Evolutionary conservation across 2,329 filamentous ascomycete genomes (phyloP).

Genomic region (Fusarium anguioides): DNA sequence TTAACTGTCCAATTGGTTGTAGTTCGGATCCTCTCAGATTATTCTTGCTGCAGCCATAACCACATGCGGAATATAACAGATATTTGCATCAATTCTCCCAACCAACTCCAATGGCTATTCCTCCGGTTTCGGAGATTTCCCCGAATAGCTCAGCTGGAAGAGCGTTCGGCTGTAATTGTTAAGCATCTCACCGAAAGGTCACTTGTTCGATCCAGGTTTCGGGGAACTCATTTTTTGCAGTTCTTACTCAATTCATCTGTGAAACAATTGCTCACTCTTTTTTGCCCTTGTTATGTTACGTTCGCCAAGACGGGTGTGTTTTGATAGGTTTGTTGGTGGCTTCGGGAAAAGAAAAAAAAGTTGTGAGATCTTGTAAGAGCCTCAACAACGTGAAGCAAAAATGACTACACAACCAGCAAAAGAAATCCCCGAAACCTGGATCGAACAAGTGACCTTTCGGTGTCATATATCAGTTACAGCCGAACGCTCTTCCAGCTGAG

Average conservation of each 20-base stretch:
- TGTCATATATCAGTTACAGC: constrained; percentile 37
- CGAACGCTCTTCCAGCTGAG: constrained; percentile 47
- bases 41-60: rapidly evolving
- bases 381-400: too few species aligned
- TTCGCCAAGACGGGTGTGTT: too few species aligned
- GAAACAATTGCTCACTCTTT: neutral
- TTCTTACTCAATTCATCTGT: neutral
- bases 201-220: constrained; percentile 46
- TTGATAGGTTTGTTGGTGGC: neutral
- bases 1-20: too few species aligned
- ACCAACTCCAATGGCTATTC: constrained; percentile 24
- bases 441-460: constrained; percentile 45
- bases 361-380: too few species aligned
- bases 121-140: constrained; percentile 30
- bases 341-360: neutral
- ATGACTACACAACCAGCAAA: constrained; percentile 11
- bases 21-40: neutral
- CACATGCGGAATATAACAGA: neutral
- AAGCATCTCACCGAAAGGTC: constrained; percentile 40
- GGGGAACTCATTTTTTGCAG: constrained; percentile 37
- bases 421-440: constrained; percentile 42
- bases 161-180: constrained; percentile 44
- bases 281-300: neutral
- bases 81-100: neutral
- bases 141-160: constrained; percentile 47